Conservation (phyloP, 1,284 basidiomycete species). For the Macrocystidia cucumis region DNA sequence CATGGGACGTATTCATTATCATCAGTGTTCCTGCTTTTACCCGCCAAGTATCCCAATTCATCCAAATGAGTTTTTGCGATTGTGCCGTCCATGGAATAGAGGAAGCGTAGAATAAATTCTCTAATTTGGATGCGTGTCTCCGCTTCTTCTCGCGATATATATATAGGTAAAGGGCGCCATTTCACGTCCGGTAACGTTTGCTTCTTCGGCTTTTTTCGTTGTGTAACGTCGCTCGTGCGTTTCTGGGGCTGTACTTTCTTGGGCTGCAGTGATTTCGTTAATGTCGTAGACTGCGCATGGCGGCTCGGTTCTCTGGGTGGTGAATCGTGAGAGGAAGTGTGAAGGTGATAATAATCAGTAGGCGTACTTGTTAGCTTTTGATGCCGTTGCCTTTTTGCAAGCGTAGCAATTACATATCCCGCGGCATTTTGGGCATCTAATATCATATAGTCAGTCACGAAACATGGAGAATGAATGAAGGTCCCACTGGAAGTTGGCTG, state of each 20-base stretch:
- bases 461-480: too few relatives aligned
- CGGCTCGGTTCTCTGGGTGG: too few relatives aligned
- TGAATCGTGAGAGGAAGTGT: too few relatives aligned
- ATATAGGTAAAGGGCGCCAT: slow-evolving; percentile 44
- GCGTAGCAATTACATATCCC: slow-evolving; percentile 56
- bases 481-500: too few relatives aligned
- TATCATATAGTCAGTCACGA: too few relatives aligned
- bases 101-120: slow-evolving; percentile 65
- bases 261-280: too few relatives aligned
- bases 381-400: slow-evolving; percentile 57
- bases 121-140: slow-evolving; percentile 62
- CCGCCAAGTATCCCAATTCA: slow-evolving; percentile 55
- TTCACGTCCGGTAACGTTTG: slow-evolving; percentile 27
- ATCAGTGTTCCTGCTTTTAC: slow-evolving; percentile 28
- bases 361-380: too few relatives aligned
- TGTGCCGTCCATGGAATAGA: slow-evolving; percentile 33
- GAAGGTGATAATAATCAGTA: too few relatives aligned
- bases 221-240: too few relatives aligned
- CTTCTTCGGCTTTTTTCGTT: too few relatives aligned
- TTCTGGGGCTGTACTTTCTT: too few relatives aligned
- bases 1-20: slow-evolving; percentile 38
- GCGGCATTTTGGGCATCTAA: slow-evolving; percentile 62
- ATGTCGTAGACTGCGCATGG: too few relatives aligned
- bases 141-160: slow-evolving; percentile 36
- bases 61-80: slow-evolving; percentile 49